Evolutionary conservation across 768 basidiomycete species (phyloP), one percentile per base, ranked within the genome.

Genomic region (Suillus subluteus): DNA sequence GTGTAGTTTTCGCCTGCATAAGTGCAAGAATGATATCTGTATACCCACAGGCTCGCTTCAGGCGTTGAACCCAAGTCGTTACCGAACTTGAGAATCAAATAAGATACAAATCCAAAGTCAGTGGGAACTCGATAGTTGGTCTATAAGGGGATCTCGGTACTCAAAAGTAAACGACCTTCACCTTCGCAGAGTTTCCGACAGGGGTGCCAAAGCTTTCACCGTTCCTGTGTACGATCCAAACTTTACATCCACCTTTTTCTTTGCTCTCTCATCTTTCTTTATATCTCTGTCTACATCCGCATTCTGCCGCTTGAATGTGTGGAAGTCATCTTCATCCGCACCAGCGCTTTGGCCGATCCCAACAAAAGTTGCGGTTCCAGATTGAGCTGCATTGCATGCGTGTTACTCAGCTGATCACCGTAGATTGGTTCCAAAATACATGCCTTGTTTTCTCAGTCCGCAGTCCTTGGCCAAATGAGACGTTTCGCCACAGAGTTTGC

Each of bases 301-400:
- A 55, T 82, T 86, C 63, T 80, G 84, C 54, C 94, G 85, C 74
- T 89, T 90, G 75, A 95, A 84, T 0, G 82, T 82, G 76, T 96
- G 95, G 79, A 96, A 98, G 75, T 98, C 96, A 73, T 98, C 96
- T 76, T 98, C 96, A 74, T 98, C 96, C 11, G 96, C 91, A 30
- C 95, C 94, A 0, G 85, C 88, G 46, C 82, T 87, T 38, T 74
- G 74, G 1, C 83, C 83, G 1, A 65, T 79, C 35, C 76, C 76
- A 18, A 79, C 72, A 58, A 74, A 50, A 11, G 72, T 61, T 0
- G 65, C 68, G 21, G 72, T 75, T 43, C 77, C 77, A 2, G 77
- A 70, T 52, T 40, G 54, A 13, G 21, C 59, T 61, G 41, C 26
- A 30, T 21, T 6, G 13, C 6, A 43, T 61, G 16, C 11, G 18